Conservation (phyloP, 805 yeast genomes). For the Spathaspora hagerdaliae region DNA sequence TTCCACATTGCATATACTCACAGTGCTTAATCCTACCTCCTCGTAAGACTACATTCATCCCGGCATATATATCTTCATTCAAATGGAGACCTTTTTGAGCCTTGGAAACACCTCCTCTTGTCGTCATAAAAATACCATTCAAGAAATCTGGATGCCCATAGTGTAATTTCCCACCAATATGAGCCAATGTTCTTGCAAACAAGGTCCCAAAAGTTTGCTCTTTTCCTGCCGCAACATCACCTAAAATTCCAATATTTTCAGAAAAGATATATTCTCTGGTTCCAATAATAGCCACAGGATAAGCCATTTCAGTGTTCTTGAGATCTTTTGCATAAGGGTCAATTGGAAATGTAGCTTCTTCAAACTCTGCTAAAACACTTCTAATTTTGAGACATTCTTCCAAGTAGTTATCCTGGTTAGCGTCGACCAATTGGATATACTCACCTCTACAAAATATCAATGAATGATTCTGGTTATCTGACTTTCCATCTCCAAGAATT, state of each 20-base stretch:
- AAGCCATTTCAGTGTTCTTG: conserved; percentile 11
- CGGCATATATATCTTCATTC: conserved; percentile 87
- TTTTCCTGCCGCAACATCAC: conserved; percentile 89
- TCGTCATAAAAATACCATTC: conserved; percentile 70
- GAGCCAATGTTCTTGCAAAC: conserved; percentile 78
- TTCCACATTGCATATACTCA: conserved; percentile 87
- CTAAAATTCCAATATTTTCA: conserved; percentile 79
- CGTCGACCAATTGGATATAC: conserved; percentile 79
- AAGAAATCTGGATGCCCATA: conserved; percentile 88
- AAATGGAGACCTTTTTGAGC: conserved; percentile 84
- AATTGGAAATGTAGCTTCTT: conserved; percentile 55
- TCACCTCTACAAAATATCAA: conserved; percentile 80
- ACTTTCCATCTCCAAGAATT: conserved; percentile 83
- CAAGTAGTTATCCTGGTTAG: conserved; percentile 80
- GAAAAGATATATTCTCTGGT: conserved; percentile 86
- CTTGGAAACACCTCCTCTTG: conserved; percentile 85
- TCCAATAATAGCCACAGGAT: conserved; percentile 81
- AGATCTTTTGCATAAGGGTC: conserved; percentile 21
- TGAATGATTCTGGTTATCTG: conserved; percentile 83
- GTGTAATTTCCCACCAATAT: conserved; percentile 81
- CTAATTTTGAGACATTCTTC: conserved; percentile 84
- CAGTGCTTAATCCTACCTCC: conserved; percentile 88
- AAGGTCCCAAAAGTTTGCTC: conserved; percentile 87
- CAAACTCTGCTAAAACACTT: conserved; percentile 79
- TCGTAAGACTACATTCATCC: conserved; percentile 77